phyloP scores from a whole-genome alignment of 805 yeast species.

The Cyberlindnera petersonii region DNA sequence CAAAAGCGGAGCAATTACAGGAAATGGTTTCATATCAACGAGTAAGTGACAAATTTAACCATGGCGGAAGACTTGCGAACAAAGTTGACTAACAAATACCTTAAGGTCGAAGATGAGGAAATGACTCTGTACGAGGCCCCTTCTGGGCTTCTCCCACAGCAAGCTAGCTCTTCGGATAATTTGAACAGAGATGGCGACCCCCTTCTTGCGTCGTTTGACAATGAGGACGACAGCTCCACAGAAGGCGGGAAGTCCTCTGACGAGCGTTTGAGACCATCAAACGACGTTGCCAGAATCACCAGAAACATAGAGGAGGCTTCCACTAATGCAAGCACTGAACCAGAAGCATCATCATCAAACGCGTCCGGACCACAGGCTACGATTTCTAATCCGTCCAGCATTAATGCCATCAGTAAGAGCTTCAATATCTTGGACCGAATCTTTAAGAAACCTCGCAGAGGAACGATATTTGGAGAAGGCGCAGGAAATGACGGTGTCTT shows the following conservation, averaged over 20 bases:
- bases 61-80: not conserved
- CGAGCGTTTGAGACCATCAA: slow-evolving; percentile 10
- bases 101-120: slow-evolving; percentile 9
- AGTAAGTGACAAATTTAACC: slow-evolving; percentile 1
- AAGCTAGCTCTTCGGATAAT: slow-evolving; percentile 7
- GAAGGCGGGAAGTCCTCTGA: slow-evolving; percentile 11
- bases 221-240: slow-evolving; percentile 4
- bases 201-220: slow-evolving; percentile 12
- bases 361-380: not conserved
- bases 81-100: not conserved
- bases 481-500: slow-evolving; percentile 81
- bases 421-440: slow-evolving; percentile 38
- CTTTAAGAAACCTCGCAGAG: slow-evolving; percentile 24
- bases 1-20: slow-evolving; percentile 1
- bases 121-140: slow-evolving; percentile 9
- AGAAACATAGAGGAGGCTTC: slow-evolving; percentile 10
- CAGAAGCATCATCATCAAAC: slow-evolving; percentile 4
- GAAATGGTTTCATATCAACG: not conserved
- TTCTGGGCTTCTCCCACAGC: not conserved
- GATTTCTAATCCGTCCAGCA: slow-evolving; percentile 1
- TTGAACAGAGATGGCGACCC: slow-evolving; percentile 7
- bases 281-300: slow-evolving; percentile 5
- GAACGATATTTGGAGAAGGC: slow-evolving; percentile 27
- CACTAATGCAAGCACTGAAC: slow-evolving; percentile 2
- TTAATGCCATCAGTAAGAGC: slow-evolving; percentile 30